Conservation (phyloP, 768 basidiomycete species). For the Lactifluus subvellereus region DNA sequence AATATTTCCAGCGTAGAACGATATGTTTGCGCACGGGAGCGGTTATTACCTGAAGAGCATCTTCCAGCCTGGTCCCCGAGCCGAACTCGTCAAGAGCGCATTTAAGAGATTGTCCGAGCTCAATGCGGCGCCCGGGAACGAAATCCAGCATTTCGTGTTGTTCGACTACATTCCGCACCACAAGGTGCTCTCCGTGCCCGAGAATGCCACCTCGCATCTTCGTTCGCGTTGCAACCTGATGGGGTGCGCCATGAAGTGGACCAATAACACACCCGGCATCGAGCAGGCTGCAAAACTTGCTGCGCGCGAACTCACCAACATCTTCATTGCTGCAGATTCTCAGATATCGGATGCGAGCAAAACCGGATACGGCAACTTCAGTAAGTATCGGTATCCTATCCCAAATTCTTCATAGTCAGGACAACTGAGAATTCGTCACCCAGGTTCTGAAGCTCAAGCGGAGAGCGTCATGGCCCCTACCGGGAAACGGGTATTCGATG, state of each 20-base stretch:
- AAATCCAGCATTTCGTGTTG: slow-evolving; percentile 31
- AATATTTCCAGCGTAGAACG: slow-evolving; percentile 32
- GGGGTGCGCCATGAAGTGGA: neutral
- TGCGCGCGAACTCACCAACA: neutral
- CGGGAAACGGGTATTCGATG: neutral
- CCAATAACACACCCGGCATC: neutral
- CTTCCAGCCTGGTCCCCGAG: neutral
- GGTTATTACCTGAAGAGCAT: slow-evolving; percentile 42
- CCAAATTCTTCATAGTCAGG: no score
- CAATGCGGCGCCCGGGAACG: slow-evolving; percentile 21
- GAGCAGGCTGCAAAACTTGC: slow-evolving; percentile 2
- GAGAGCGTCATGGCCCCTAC: neutral
- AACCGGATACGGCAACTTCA: slow-evolving; percentile 21
- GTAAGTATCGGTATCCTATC: slow-evolving; percentile 2
- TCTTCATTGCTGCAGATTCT: neutral
- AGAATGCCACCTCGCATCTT: slow-evolving; percentile 38
- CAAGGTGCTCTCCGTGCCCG: slow-evolving; percentile 31
- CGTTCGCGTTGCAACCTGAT: slow-evolving; percentile 28
- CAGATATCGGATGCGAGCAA: neutral
- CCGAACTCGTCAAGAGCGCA: neutral
- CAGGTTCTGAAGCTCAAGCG: slow-evolving; percentile 1
- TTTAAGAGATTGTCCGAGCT: neutral
- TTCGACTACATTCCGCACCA: slow-evolving; percentile 42
- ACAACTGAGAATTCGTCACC: neutral
- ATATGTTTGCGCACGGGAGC: slow-evolving; percentile 32